phyloP scores from a whole-genome alignment of 2,329 filamentous ascomycete species.

The Aspergillus sojae region DNA sequence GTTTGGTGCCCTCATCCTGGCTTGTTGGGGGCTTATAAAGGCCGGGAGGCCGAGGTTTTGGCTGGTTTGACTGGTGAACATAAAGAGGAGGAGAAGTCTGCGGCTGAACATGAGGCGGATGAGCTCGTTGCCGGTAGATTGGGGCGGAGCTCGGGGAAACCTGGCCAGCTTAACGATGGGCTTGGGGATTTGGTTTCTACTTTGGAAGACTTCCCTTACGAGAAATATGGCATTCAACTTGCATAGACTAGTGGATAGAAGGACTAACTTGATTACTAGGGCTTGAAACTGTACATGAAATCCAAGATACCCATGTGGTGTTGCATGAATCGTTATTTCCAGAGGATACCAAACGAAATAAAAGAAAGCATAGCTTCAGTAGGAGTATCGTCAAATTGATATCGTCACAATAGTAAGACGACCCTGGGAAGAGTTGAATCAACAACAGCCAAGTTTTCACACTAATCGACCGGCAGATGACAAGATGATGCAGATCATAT shows the following conservation, averaged over 20 bases:
- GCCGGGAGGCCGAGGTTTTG: constrained; percentile 77
- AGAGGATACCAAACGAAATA: not conserved
- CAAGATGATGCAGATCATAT: not conserved
- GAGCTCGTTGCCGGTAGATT: constrained; percentile 39
- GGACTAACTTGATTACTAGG: not conserved
- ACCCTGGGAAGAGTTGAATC: not conserved
- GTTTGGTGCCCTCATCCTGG: constrained; percentile 88
- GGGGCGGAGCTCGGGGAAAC: constrained; percentile 46
- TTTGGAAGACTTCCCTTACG: constrained; percentile 63
- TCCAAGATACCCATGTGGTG: constrained; percentile 8
- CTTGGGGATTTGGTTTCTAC: constrained; percentile 57
- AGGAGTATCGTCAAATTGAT: not conserved
- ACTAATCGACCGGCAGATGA: not conserved
- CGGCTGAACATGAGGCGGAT: constrained; percentile 42
- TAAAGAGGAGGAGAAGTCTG: constrained; percentile 54
- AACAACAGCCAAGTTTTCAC: not conserved
- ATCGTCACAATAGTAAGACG: not conserved
- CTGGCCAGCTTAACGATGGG: constrained; percentile 62
- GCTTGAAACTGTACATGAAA: constrained; percentile 6
- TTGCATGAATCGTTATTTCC: not conserved
- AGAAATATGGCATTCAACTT: constrained; percentile 58
- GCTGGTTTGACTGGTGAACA: constrained; percentile 78
- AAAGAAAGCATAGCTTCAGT: not conserved
- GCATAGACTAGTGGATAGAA: constrained; percentile 15
- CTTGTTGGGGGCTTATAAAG: constrained; percentile 73